A percentile compares a stretch with the other conserved stretches of the same genome.
These are phyloP conservation scores for Hypoxylon rubiginosum DNA, from an alignment of 2,329 filamentous ascomycete species.

Conservation along the genomic window DNA sequence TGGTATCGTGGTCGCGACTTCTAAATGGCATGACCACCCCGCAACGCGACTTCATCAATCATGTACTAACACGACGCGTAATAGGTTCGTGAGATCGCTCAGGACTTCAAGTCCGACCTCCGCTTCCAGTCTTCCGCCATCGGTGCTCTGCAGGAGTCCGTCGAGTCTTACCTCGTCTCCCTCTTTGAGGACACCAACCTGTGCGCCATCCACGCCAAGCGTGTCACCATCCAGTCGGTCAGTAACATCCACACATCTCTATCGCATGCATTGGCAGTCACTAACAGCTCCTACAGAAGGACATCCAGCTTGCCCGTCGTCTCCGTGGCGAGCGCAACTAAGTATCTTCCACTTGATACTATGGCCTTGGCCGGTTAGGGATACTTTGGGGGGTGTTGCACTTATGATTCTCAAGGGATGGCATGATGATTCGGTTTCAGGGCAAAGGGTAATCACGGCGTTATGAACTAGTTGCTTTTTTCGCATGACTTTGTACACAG, in stretches of 20 bases:
- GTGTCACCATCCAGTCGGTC: constrained; percentile 92
- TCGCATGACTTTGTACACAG: constrained; percentile 59
- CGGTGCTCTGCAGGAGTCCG: constrained; percentile 96
- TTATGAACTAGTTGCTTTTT: constrained; percentile 55
- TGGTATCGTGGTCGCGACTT: constrained; percentile 3
- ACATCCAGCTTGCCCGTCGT: constrained; percentile 95
- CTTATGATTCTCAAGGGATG: constrained; percentile 58
- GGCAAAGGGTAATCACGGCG: constrained; percentile 58
- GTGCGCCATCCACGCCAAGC: constrained; percentile 99
- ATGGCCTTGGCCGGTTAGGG: constrained; percentile 41
- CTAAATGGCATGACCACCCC: constrained; percentile 17
- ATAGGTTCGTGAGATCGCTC: constrained; percentile 90
- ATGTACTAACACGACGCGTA: constrained; percentile 41
- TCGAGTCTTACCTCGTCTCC: constrained; percentile 98
- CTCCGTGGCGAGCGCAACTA: constrained; percentile 95
- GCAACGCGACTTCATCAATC: constrained; percentile 15
- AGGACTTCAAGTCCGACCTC: constrained; percentile 95
- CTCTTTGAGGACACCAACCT: constrained; percentile 99
- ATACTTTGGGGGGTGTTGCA: constrained; percentile 50
- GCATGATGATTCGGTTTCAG: constrained; percentile 58
- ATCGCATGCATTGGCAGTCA: neutral
- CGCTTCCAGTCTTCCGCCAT: constrained; percentile 99
- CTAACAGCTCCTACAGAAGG: constrained; percentile 72
- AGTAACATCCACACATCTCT: constrained; percentile 44
- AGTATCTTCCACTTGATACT: constrained; percentile 40